Percentiles rank a stretch among this genome's conserved stretches.
Conservation (phyloP, 2,329 filamentous ascomycete species). For the Leptographium flavum region DNA sequence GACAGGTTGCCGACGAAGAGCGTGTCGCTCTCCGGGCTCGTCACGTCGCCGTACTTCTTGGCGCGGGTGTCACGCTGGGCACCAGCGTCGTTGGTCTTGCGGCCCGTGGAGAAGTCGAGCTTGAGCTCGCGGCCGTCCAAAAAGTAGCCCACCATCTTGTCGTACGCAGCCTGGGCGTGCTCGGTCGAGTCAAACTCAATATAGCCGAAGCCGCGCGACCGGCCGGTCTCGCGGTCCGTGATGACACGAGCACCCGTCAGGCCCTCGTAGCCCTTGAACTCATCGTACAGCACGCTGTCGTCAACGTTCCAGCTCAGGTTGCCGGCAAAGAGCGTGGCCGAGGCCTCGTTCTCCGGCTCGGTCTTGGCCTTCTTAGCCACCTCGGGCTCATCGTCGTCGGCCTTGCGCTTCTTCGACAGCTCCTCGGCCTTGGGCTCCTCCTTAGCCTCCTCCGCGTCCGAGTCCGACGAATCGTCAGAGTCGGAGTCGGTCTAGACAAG, state of each 20-base stretch:
- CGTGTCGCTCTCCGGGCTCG: conserved; percentile 70
- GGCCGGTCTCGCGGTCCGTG: conserved; percentile 65
- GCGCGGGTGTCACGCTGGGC: conserved; percentile 51
- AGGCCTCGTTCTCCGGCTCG: conserved; percentile 26
- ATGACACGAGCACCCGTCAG: conserved; percentile 64
- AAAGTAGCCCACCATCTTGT: conserved; percentile 21
- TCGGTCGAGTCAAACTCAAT: conserved; percentile 65
- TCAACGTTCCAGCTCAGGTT: conserved; percentile 86
- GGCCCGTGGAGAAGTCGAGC: conserved; percentile 23
- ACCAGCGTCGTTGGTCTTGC: conserved; percentile 17
- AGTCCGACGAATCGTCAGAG: conserved; percentile 16
- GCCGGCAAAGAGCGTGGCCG: conserved; percentile 71
- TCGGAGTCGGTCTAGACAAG: conserved; percentile 19
- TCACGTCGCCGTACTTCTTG: conserved; percentile 60
- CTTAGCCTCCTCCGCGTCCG: conserved; percentile 18
- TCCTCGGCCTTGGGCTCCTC: conserved; percentile 30
- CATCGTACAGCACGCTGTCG: conserved; percentile 64
- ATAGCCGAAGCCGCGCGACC: conserved; percentile 87
- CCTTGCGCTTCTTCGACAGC: conserved; percentile 53
- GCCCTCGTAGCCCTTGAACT: conserved; percentile 69
- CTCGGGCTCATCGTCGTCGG: conserved; percentile 35
- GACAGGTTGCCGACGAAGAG: conserved; percentile 86
- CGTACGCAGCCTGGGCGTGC: conserved; percentile 23
- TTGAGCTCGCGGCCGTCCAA: conserved; percentile 23
- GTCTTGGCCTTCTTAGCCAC: conserved; percentile 56